Evolutionary conservation across 2,329 filamentous ascomycete genomes (phyloP).

Genomic region (Arachnomyces sp.): DNA sequence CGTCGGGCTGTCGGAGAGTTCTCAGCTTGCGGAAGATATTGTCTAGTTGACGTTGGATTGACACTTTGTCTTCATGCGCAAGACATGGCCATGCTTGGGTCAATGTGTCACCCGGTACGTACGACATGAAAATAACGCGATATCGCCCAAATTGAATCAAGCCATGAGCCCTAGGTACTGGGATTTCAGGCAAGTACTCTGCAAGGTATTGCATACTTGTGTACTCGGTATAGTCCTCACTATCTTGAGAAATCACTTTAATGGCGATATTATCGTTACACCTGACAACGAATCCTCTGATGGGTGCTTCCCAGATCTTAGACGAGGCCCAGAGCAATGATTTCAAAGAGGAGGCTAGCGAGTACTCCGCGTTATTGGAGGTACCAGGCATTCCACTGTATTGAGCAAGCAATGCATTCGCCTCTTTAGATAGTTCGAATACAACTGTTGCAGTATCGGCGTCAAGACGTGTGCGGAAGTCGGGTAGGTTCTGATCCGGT

Average conservation of each 20-base stretch:
- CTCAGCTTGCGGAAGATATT: slow-evolving; percentile 16
- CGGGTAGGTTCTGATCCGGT: slow-evolving; percentile 4
- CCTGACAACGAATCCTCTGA: slow-evolving; percentile 19
- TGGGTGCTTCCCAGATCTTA: slow-evolving; percentile 16
- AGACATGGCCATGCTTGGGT: slow-evolving; percentile 17
- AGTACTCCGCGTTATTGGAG: slow-evolving; percentile 6
- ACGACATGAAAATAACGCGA: slow-evolving; percentile 23
- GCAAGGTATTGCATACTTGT: slow-evolving; percentile 20
- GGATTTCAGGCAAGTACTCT: slow-evolving; percentile 17
- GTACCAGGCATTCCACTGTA: slow-evolving; percentile 4
- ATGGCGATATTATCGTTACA: slow-evolving; percentile 16
- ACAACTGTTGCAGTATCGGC: slow-evolving; percentile 16
- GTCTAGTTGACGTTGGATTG: slow-evolving; percentile 13
- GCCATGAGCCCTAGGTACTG: slow-evolving; percentile 21
- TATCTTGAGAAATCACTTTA: slow-evolving; percentile 14
- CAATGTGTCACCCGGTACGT: slow-evolving; percentile 17
- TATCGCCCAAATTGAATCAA: slow-evolving; percentile 16
- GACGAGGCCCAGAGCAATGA: slow-evolving; percentile 16
- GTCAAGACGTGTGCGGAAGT: slow-evolving; percentile 18
- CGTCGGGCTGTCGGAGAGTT: slow-evolving; percentile 12
- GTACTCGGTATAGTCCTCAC: slow-evolving; percentile 19
- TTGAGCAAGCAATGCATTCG: slow-evolving; percentile 10
- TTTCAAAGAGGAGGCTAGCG: slow-evolving; percentile 13
- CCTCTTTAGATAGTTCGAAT: slow-evolving; percentile 18
- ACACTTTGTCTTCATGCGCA: slow-evolving; percentile 14